Base-by-base conservation (phyloP, 2,329 filamentous ascomycete genomes). In the Lecanicillium sp. region DNA sequence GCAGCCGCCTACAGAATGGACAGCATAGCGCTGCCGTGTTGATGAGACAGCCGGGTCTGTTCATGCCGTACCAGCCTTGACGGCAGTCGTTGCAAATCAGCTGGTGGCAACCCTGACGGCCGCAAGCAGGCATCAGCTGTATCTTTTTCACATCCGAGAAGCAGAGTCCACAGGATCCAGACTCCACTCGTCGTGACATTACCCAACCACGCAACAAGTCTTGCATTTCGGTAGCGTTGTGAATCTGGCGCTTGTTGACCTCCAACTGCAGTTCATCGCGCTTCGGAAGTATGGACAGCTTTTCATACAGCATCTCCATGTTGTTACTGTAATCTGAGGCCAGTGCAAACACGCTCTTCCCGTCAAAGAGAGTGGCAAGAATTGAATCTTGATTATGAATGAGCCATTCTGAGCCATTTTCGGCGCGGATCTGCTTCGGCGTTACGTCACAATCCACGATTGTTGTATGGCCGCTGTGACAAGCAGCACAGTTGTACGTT, bases 1-100 rank as follows among this genome's bases (percentile, higher is more conserved):
- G 72, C 36, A 56, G 60, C 0, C 73, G 66, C 20, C 74, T 64
- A 50, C 73, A 78, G 59, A 77, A 77, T 1, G 74, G 72, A 50
- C 73, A 76, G 2, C 56, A 62, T 4, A 78, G 66, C 0, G 74
- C 71, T 0, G 72, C 70, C 0, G 69, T 55, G 51, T 77, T 75
- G 55, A 77, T 66, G 11, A 75, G 61, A 1, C 56, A 55, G 1
- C 73, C 72, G 1, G 62, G 58, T 1, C 36, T 42, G 54, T 77
- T 77, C 49, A 70, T 57, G 0, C 71, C 70, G 49, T 76, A 75
- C 73, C 74, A 77, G 2, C 53, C 56, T 15, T 56, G 50, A 9
- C 65, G 53, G 49, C 73, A 77, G 11, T 50, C 54, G 5, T 52
- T 53, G 55, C 73, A 77, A 44, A 76, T 65, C 5, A 58, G 55